Evolutionary conservation across 257 asterid genomes (phyloP).

Genomic region (Solanum neorickii): DNA sequence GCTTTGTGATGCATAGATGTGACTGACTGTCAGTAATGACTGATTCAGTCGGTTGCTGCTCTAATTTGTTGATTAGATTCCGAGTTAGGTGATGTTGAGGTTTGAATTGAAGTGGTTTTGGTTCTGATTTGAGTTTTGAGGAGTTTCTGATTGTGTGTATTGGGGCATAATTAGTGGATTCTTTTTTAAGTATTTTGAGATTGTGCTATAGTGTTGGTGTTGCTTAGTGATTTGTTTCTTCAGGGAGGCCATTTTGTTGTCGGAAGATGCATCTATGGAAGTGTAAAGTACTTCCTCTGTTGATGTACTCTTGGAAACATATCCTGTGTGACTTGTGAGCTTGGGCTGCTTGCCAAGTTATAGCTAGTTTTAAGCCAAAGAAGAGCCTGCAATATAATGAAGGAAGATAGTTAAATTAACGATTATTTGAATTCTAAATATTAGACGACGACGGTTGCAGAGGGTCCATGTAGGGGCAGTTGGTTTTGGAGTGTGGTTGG

Average conservation of each 20-base stretch:
- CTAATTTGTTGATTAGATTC: background rate
- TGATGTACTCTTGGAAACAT: background rate
- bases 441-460: background rate
- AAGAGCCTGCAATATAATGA: background rate
- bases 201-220: background rate
- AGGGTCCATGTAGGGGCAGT: background rate
- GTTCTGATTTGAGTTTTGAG: background rate
- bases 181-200: background rate
- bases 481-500: background rate
- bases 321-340: background rate
- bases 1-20: background rate
- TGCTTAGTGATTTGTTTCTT: background rate
- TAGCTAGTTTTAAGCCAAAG: background rate
- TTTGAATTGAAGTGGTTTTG: background rate
- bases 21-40: background rate
- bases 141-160: background rate
- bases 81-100: background rate
- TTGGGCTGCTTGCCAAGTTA: background rate
- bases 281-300: background rate
- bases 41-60: background rate
- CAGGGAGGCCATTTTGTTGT: background rate
- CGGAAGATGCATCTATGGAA: background rate
- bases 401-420: background rate
- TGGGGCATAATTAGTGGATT: background rate
- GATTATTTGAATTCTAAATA: background rate